A percentile compares a stretch with the other conserved stretches of the same genome.
These are phyloP conservation scores for Pythium pectinolyticum DNA, from an alignment of 352 stramenopile species.

Conservation along the genomic window DNA sequence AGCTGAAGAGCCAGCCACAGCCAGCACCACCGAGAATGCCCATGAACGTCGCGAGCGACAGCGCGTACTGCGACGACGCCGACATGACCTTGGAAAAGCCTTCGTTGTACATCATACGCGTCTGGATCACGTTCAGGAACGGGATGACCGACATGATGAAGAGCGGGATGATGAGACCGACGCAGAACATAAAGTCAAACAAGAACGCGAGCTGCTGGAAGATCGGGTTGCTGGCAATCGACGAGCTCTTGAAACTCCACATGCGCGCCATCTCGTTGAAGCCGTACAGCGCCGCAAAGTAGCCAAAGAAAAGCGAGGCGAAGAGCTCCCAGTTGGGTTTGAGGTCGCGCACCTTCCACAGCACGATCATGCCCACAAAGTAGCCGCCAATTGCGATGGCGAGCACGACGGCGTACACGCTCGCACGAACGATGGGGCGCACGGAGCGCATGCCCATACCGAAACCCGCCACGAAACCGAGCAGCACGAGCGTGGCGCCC, in stretches of 20 bases:
- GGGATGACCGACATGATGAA: conserved; percentile 81
- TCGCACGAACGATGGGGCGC: conserved; percentile 43
- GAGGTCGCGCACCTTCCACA: conserved; percentile 37
- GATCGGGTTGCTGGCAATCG: conserved; percentile 56
- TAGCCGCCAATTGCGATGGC: conserved; percentile 38
- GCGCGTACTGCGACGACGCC: conserved; percentile 84
- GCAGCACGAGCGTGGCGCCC: conserved; percentile 49
- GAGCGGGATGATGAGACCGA: conserved; percentile 69
- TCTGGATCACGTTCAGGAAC: conserved; percentile 88
- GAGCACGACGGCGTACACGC: conserved; percentile 51
- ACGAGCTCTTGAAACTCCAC: conserved; percentile 73
- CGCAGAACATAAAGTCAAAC: conserved; percentile 83
- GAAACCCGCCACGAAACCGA: conserved; percentile 54
- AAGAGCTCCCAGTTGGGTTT: conserved; percentile 24
- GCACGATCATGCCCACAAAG: conserved; percentile 47
- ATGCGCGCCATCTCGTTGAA: conserved; percentile 86
- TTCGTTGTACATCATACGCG: conserved; percentile 92
- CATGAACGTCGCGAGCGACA: conserved; percentile 80
- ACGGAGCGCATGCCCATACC: conserved; percentile 25
- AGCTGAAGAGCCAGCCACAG: conserved; percentile 69
- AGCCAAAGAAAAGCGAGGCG: conserved; percentile 73
- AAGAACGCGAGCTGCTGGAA: conserved; percentile 84
- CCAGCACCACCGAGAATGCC: conserved; percentile 64
- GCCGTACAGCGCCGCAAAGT: conserved; percentile 70
- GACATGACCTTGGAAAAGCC: conserved; percentile 85